Base-by-base conservation (phyloP, 2,329 filamentous ascomycete species). In the Juglanconis juglandina region DNA sequence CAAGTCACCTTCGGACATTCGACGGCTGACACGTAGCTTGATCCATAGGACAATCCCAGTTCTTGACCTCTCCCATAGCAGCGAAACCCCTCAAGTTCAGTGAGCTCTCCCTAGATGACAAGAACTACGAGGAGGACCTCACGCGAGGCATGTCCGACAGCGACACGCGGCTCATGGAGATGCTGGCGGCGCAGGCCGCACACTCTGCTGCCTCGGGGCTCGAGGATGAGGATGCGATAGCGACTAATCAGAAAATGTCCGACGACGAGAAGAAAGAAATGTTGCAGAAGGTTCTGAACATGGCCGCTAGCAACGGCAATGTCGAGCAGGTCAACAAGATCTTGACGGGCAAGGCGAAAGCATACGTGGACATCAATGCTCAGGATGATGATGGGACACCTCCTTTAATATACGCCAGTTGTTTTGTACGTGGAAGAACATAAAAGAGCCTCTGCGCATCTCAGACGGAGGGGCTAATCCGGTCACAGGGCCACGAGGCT, bases 221-320 rank as follows among this genome's bases (percentile, higher is more conserved):
- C 64, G 87, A 89, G 59, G 88, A 95, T 68, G 92, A 96, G 71
- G 89, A 95, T 63, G 86, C 87, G 53, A 87, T 98, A 57, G 85
- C 90, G 14, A 79, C 83, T 4, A 89, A 95, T 72, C 84, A 89
- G 56, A 90, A 87, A 68, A 76, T 96, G 58, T 84, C 91, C 0
- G 84, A 86, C 6, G 80, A 82, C 1, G 89, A 96, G 72, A 98
- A 97, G 80, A 87, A 81, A 67, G 83, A 89, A 50, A 85, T 90
- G 42, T 75, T 99, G 46, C 95, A 99, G 72, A 94, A 91, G 70
- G 87, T 90, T 13, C 80, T 99, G 66, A 93, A 94, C 70, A 96
- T 97, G 87, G 94, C 95, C 11, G 92, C 95, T 2, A 97, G 94
- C 73, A 99, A 99, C 73, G 95, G 95, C 53, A 95, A 98, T 75